Conservation (phyloP, 1,284 basidiomycete species). For the Cryptococcus depauperatus region DNA sequence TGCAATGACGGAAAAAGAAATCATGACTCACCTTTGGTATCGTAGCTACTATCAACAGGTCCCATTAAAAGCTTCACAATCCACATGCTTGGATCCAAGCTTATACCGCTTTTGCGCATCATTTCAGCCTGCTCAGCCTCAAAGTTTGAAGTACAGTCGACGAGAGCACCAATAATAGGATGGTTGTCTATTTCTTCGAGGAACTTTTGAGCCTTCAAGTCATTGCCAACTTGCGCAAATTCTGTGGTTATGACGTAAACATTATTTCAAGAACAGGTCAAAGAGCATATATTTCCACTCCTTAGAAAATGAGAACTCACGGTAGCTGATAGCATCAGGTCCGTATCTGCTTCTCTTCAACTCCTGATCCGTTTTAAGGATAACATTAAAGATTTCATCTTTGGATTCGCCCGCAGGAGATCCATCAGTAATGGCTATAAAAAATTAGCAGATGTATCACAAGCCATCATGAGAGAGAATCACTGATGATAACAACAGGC, state of each 20-base stretch:
- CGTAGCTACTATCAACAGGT: constrained; percentile 36
- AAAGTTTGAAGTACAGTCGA: constrained; percentile 45
- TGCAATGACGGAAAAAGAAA: too few relatives aligned
- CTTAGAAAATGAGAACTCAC: constrained; percentile 23
- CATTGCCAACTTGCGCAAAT: constrained; percentile 48
- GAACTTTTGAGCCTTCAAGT: constrained; percentile 45
- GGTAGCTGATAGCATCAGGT: constrained; percentile 46
- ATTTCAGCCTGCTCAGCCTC: constrained; percentile 46
- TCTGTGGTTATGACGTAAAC: constrained; percentile 18
- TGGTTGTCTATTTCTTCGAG: constrained; percentile 47
- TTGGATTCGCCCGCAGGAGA: constrained; percentile 45
- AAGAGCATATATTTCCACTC: background rate
- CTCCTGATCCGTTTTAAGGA: constrained; percentile 39
- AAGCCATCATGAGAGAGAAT: background rate
- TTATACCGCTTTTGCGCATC: constrained; percentile 36
- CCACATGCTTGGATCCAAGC: constrained; percentile 41
- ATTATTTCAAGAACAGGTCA: background rate
- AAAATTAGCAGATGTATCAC: constrained; percentile 7
- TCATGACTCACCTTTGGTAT: constrained; percentile 35
- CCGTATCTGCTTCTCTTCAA: constrained; percentile 44
- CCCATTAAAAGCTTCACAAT: constrained; percentile 37
- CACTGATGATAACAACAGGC: constrained; percentile 45
- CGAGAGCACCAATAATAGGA: constrained; percentile 42
- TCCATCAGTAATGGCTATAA: constrained; percentile 41
- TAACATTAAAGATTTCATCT: constrained; percentile 43